These are phyloP conservation scores for Kregervanrija fluxuum DNA, from an alignment of 805 yeast genomes.

Conservation along the genomic window DNA sequence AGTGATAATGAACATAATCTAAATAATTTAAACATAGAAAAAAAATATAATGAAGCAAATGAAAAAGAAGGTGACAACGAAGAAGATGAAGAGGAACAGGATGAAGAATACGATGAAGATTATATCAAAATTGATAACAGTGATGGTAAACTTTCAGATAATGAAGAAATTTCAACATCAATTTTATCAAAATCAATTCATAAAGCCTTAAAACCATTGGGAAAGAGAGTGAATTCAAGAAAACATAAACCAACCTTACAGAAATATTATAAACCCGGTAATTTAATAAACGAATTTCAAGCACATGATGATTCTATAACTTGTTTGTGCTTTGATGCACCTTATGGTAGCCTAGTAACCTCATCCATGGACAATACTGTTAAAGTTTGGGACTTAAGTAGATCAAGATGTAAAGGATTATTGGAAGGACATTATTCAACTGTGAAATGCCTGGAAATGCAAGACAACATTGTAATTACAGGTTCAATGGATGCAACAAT, in stretches of 20 bases:
- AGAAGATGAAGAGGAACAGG: constrained; percentile 26
- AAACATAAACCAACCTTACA: constrained; percentile 24
- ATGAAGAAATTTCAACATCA: constrained; percentile 20
- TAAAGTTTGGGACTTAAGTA: constrained; percentile 75
- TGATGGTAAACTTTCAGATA: constrained; percentile 12
- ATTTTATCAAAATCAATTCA: constrained; percentile 13
- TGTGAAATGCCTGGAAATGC: constrained; percentile 54
- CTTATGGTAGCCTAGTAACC: constrained; percentile 70
- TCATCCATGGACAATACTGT: constrained; percentile 75
- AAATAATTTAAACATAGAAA: not conserved
- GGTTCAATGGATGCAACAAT: constrained; percentile 62
- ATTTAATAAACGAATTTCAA: constrained; percentile 39
- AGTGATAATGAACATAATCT: not conserved
- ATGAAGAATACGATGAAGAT: constrained; percentile 18
- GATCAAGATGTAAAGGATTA: constrained; percentile 41
- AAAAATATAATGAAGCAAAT: too few species aligned
- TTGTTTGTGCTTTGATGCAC: constrained; percentile 61
- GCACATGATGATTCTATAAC: constrained; percentile 50
- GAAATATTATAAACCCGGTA: constrained; percentile 53
- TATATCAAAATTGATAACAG: constrained; percentile 26
- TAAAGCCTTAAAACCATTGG: constrained; percentile 9
- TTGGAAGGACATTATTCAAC: constrained; percentile 57
- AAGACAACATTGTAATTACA: constrained; percentile 38
- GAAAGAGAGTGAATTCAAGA: constrained; percentile 22
- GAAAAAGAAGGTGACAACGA: constrained; percentile 11